Percentiles rank a stretch among this genome's conserved stretches.
Evolutionary conservation across 805 yeast species (phyloP).

Genomic region (Ogataea nitratoaversa): DNA sequence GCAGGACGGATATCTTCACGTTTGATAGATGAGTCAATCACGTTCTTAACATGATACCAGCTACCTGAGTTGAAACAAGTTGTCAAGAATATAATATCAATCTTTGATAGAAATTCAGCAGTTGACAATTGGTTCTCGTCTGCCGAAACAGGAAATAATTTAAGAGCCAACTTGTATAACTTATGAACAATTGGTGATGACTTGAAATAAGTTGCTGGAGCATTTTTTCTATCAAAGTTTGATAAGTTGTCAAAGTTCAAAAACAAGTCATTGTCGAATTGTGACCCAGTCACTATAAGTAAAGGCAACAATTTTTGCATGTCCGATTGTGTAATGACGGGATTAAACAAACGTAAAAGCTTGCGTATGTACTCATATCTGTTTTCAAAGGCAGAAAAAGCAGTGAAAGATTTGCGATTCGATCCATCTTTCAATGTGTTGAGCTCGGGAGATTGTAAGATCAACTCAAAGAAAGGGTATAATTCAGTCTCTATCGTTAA

Average conservation of each 20-base stretch:
- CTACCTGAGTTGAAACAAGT: constrained; percentile 15
- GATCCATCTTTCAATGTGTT: too few relatives aligned
- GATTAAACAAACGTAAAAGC: constrained; percentile 18
- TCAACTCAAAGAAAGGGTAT: constrained; percentile 15
- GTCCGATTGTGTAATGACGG: constrained; percentile 15
- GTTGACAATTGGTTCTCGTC: not conserved
- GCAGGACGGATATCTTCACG: constrained; percentile 13
- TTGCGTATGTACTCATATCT: constrained; percentile 17
- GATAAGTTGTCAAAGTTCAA: constrained; percentile 9
- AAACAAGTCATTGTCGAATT: constrained; percentile 22
- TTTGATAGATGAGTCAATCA: constrained; percentile 12
- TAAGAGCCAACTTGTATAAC: constrained; percentile 11
- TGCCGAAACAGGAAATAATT: not conserved
- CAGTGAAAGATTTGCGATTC: too few relatives aligned
- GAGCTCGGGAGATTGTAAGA: constrained; percentile 28
- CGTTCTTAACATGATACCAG: constrained; percentile 13
- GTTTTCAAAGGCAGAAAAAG: constrained; percentile 16
- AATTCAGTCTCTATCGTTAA: constrained; percentile 19
- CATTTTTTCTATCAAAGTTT: too few relatives aligned
- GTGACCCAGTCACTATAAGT: constrained; percentile 25
- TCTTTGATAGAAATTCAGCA: constrained; percentile 5
- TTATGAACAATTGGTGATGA: constrained; percentile 13
- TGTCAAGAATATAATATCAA: constrained; percentile 15
- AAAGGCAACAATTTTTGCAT: constrained; percentile 23
- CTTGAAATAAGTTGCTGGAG: too few relatives aligned